phyloP scores from a whole-genome alignment of 2,329 filamentous ascomycete genomes.

The Cadophora sp. region DNA sequence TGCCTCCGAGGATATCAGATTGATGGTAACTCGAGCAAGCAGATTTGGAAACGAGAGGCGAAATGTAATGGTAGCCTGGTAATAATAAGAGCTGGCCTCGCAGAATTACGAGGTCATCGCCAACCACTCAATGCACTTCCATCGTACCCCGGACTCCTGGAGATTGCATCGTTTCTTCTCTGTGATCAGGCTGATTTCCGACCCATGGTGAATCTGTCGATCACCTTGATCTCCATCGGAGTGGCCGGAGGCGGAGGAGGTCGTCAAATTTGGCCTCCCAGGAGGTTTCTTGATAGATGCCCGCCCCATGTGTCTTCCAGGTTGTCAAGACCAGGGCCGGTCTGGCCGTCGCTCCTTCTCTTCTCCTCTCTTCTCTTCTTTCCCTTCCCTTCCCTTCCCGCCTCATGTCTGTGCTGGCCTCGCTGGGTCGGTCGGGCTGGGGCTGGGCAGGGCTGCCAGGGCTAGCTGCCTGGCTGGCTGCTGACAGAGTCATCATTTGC shows the following conservation, averaged over 20 bases:
- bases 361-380: background rate
- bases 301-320: no score
- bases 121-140: background rate
- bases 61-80: background rate
- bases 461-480: background rate
- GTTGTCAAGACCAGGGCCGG: no score
- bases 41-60: conserved; percentile 12
- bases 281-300: background rate
- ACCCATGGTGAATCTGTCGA: no score
- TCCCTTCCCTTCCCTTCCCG: background rate
- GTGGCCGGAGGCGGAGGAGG: conserved; percentile 10
- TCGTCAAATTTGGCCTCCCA: conserved; percentile 1
- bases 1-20: conserved; percentile 4
- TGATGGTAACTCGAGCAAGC: background rate
- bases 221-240: conserved; percentile 7
- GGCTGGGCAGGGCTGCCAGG: no score
- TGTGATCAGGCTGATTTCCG: conserved; percentile 7
- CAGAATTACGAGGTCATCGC: conserved; percentile 7
- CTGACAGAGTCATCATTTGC: conserved; percentile 7
- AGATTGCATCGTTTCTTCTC: background rate
- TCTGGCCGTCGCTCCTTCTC: no score
- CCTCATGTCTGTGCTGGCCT: background rate
- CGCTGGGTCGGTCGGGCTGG: no score
- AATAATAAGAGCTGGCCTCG: conserved; percentile 13
- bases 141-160: conserved; percentile 3